Conservation (phyloP, 2,329 filamentous ascomycete genomes). For the Hypomyces rosellus region DNA sequence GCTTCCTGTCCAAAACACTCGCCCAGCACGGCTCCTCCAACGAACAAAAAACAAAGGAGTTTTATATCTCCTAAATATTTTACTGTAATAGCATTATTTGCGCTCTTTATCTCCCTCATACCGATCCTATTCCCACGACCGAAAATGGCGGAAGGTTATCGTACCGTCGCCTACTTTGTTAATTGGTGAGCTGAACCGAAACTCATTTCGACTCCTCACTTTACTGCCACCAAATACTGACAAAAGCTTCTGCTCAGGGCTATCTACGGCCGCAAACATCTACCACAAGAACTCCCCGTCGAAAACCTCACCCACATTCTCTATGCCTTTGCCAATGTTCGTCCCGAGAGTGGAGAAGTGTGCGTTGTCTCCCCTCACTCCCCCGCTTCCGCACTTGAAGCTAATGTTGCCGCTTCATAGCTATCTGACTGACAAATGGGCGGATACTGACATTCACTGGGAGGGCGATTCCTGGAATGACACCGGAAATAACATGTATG, state of each 20-base stretch:
- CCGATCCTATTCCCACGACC: conserved; percentile 1
- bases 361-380: conserved; percentile 28
- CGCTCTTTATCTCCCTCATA: conserved; percentile 1
- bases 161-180: conserved; percentile 66
- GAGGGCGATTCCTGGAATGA: conserved; percentile 66
- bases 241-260: conserved; percentile 43
- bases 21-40: conserved; percentile 3
- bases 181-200: conserved; percentile 46
- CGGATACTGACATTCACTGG: conserved; percentile 68
- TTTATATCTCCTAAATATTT: conserved; percentile 1
- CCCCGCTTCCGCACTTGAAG: neutral
- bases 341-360: conserved; percentile 73
- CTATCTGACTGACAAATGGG: conserved; percentile 55
- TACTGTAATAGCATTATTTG: conserved; percentile 1
- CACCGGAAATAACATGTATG: conserved; percentile 73
- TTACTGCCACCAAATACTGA: neutral
- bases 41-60: neutral
- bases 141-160: conserved; percentile 42
- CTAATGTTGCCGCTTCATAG: conserved; percentile 19
- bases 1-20: too few relatives aligned
- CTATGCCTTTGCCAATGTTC: conserved; percentile 86
- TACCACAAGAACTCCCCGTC: conserved; percentile 75
- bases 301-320: conserved; percentile 82
- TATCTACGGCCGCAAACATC: conserved; percentile 79
- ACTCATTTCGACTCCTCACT: neutral